Conservation (phyloP, 2,329 filamentous ascomycete genomes). For the Thielaviopsis populi region DNA sequence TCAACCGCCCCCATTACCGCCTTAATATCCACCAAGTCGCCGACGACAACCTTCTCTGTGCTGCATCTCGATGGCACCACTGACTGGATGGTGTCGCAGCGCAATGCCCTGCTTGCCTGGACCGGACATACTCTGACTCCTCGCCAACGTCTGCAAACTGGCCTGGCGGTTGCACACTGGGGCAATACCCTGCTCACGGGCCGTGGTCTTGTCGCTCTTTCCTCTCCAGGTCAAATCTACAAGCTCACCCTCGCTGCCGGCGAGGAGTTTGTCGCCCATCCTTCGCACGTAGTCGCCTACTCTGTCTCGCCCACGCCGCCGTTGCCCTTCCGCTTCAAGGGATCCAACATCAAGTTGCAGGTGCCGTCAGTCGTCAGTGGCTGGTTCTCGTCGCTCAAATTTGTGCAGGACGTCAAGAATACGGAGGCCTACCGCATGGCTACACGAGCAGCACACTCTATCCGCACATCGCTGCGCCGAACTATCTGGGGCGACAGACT, state of each 20-base stretch:
- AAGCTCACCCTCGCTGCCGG: conserved; percentile 65
- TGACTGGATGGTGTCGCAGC: conserved; percentile 87
- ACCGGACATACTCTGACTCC: conserved; percentile 74
- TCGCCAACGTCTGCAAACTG: conserved; percentile 58
- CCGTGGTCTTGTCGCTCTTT: conserved; percentile 69
- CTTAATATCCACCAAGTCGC: conserved; percentile 74
- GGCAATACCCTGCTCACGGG: conserved; percentile 81
- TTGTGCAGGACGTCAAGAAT: conserved; percentile 56
- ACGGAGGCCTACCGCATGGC: conserved; percentile 59
- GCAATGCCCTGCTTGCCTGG: conserved; percentile 86
- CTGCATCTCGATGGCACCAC: conserved; percentile 83
- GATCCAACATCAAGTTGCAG: conserved; percentile 58
- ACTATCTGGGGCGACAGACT: conserved; percentile 89
- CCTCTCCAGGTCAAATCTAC: conserved; percentile 79
- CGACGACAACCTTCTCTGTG: conserved; percentile 72
- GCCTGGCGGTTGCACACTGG: conserved; percentile 73
- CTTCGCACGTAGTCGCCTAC: conserved; percentile 85
- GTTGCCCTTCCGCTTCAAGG: conserved; percentile 72
- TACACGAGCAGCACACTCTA: conserved; percentile 45
- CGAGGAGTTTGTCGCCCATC: conserved; percentile 84
- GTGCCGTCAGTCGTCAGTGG: conserved; percentile 51
- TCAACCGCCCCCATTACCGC: conserved; percentile 80
- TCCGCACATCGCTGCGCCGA: conserved; percentile 63
- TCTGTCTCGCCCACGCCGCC: conserved; percentile 59
- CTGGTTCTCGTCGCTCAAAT: conserved; percentile 54